Percentiles rank a stretch among this genome's conserved stretches.
These are phyloP conservation scores for Phytophthora pini DNA, from an alignment of 352 stramenopile genomes.

Conservation along the genomic window DNA sequence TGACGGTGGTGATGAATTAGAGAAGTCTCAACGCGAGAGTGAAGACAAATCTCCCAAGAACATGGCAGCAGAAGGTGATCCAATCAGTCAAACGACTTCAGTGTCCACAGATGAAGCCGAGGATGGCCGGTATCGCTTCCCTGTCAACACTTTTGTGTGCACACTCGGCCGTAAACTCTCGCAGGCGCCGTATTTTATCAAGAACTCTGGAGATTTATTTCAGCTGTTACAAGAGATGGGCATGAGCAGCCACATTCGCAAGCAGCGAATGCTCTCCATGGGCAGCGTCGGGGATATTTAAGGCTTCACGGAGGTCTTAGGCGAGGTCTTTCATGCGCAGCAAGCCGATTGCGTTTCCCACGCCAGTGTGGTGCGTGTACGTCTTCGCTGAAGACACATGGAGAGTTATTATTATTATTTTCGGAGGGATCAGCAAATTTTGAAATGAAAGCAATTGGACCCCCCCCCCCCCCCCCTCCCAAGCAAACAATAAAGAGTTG, in stretches of 20 bases:
- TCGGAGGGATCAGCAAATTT: conserved; percentile 31
- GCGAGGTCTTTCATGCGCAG: conserved; percentile 69
- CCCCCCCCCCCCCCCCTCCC: too few relatives aligned
- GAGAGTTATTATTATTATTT: conserved; percentile 41
- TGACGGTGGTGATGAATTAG: background rate
- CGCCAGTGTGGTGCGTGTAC: conserved; percentile 71
- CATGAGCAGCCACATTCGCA: conserved; percentile 80
- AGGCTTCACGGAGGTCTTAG: conserved; percentile 22
- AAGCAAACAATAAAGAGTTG: conserved; percentile 13
- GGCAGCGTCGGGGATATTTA: conserved; percentile 35
- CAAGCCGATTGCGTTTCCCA: conserved; percentile 81
- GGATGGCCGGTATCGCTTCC: conserved; percentile 70
- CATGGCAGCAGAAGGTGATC: conserved; percentile 23
- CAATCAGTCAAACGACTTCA: conserved; percentile 35
- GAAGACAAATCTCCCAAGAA: conserved; percentile 17
- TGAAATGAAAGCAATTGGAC: conserved; percentile 29
- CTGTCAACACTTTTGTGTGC: conserved; percentile 88
- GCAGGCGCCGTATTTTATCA: conserved; percentile 88
- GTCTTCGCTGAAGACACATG: conserved; percentile 55
- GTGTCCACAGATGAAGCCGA: conserved; percentile 48
- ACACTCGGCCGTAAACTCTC: conserved; percentile 83
- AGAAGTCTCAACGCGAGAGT: conserved; percentile 17
- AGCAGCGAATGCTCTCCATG: conserved; percentile 73
- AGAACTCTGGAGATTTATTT: conserved; percentile 87
- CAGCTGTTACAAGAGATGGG: conserved; percentile 87